Base-by-base conservation (phyloP, 805 yeast species). In the Citeromyces nyonsensis region DNA sequence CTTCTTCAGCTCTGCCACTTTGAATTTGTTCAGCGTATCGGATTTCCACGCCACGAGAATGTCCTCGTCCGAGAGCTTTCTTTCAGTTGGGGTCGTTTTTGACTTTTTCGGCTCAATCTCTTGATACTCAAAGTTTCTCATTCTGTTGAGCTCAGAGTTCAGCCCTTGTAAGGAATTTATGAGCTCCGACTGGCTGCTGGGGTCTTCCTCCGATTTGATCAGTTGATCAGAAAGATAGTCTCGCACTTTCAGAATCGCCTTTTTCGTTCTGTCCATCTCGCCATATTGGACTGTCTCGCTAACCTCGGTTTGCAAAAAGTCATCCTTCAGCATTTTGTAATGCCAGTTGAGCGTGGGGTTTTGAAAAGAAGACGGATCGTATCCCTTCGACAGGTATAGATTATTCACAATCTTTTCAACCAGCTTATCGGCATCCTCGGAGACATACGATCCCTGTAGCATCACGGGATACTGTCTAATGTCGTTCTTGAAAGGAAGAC, bases 401-500 rank as follows among this genome's bases (percentile, higher is more conserved):
- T 55, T 56, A n/a, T 53, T 52, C 31, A 61, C 37, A 10, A 65
- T 42, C 15, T 38, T 44, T 33, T 32, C 48, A 5, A 42, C 40
- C 9, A 56, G 33, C 6, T 34, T 39, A 26, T 39, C 51, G 25
- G 39, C 49, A 10, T 36, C 38, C 8, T 45, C 37, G 15, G 15
- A 22, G 4, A 26, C 22, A 1, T 30, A 42, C 36, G 20, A 51
- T 51, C 3, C 33, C 35, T 22, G 34, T n/a, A n/a, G n/a, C n/a
- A n/a, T n/a, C 30, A 6, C 33, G 0, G 96, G 95, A 4, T 71
- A 49, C 24, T 66, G 61, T 33, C 96, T 59, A 3, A 84, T 51
- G 47, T 83, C 88, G 41, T 84, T 93, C 10, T 69, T 52, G 59
- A 68, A 79, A 1, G 97, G 95, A 14, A 81, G 42, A 22, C 64